Percentiles rank a stretch among this genome's conserved stretches.
Evolutionary conservation across 2,329 filamentous ascomycete species (phyloP).

Genomic region (Aspergillus oerlinghausenensis): DNA sequence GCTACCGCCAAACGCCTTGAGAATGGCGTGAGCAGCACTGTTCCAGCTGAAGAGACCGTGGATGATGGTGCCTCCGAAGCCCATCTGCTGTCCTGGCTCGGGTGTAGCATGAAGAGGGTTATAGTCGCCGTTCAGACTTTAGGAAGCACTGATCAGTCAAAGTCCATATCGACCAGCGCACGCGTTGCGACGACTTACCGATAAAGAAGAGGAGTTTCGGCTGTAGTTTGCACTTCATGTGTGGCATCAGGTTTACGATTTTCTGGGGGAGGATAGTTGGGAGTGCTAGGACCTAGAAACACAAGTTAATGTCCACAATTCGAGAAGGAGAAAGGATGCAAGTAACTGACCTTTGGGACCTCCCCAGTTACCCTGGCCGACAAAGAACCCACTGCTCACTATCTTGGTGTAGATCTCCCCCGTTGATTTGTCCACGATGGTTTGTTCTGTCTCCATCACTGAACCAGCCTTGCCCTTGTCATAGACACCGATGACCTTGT

Average conservation of each 20-base stretch:
- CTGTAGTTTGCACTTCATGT: constrained; percentile 65
- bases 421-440: constrained; percentile 65
- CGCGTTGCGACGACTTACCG: constrained; percentile 37
- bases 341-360: constrained; percentile 69
- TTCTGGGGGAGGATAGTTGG: constrained; percentile 72
- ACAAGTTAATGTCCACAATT: constrained; percentile 3
- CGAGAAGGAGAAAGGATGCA: background rate
- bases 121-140: constrained; percentile 83
- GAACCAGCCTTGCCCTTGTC: constrained; percentile 83
- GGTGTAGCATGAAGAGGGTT: constrained; percentile 88
- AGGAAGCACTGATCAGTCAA: constrained; percentile 15
- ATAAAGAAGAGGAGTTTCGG: constrained; percentile 71
- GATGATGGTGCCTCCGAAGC: constrained; percentile 83
- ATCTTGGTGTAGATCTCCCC: constrained; percentile 69
- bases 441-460: constrained; percentile 73
- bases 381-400: constrained; percentile 69
- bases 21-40: constrained; percentile 65
- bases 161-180: background rate
- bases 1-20: constrained; percentile 68
- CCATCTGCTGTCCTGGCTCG: constrained; percentile 81
- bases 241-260: constrained; percentile 66
- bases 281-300: constrained; percentile 57
- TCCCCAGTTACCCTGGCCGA: constrained; percentile 78
- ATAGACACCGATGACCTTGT: constrained; percentile 77
- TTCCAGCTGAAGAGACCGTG: constrained; percentile 91